Evolutionary conservation across 2,329 filamentous ascomycete genomes (phyloP), one percentile per base, ranked within the genome.

Genomic region (Myriangium duriaei): DNA sequence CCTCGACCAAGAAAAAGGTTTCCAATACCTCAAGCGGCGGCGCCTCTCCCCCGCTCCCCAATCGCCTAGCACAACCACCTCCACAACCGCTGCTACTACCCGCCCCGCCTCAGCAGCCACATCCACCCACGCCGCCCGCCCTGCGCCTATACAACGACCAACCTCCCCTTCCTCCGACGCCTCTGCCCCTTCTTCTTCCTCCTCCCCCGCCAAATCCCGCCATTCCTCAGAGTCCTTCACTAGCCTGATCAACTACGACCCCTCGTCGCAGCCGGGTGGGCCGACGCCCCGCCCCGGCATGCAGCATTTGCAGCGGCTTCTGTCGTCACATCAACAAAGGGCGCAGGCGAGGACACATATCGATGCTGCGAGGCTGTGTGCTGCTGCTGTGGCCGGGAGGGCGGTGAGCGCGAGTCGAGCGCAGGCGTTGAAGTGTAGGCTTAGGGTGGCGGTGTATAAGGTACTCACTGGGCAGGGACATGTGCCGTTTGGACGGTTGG

Each of bases 401-500:
- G 12, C 14, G 7, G 18, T 18, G 10, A 11, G n/a, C 10, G 29
- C 6, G 18, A 71, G 72, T 36, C 17, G 45, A 58, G 77, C 76
- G 13, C 72, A 80, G 51, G 71, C 75, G 34, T 64, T 86, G 31
- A 71, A 71, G 36, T 67, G 83, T 7, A 71, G 80, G n/a, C 71
- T 87, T 11, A 68, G 72, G 17, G 69, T 85, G 13, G 81, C 79
- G 11, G 72, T 71, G 51, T 86, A 85, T 65, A 86, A 86, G 59
- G 66, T 87, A 47, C 71, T 69, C 41, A 86, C 81, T 2, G 76
- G 80, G 42, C 81, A 87, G 57, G 70, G 75, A 38, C 62, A 71
- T 41, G 67, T 81, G 17, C 76, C 79, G 1, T 68, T 83, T 43
- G 65, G 75, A 39, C 60, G 72, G 32, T 64, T 85, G 37, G 50